These are phyloP conservation scores for Cercospora canescens DNA, from an alignment of 2,329 filamentous ascomycete species.

Conservation along the genomic window DNA sequence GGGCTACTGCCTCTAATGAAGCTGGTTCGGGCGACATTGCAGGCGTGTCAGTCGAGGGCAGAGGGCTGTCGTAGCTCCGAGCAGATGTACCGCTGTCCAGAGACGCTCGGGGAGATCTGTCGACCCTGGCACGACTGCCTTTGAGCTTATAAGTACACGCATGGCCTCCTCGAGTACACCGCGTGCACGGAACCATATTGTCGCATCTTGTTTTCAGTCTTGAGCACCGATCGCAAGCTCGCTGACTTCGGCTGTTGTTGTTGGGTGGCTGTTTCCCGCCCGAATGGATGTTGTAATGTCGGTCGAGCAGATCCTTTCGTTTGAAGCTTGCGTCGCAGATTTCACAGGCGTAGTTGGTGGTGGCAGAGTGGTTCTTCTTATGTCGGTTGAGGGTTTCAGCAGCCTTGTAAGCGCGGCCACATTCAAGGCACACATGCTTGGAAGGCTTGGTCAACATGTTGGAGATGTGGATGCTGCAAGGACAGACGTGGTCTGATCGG, in stretches of 20 bases:
- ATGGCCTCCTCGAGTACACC: slow-evolving; percentile 20
- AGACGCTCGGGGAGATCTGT: slow-evolving; percentile 15
- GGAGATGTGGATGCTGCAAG: background rate
- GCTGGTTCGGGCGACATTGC: background rate
- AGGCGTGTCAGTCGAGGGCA: background rate
- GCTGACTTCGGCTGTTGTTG: slow-evolving; percentile 13
- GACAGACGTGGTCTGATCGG: background rate
- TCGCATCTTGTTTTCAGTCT: slow-evolving; percentile 26
- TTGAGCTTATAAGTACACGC: slow-evolving; percentile 18
- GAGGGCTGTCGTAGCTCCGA: slow-evolving; percentile 6
- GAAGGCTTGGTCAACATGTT: slow-evolving; percentile 16
- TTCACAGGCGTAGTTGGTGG: slow-evolving; percentile 20
- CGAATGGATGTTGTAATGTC: slow-evolving; percentile 23
- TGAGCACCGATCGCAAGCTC: slow-evolving; percentile 25
- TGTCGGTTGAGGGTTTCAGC: slow-evolving; percentile 25
- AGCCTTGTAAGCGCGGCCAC: slow-evolving; percentile 24
- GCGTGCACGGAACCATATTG: slow-evolving; percentile 19
- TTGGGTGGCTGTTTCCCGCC: slow-evolving; percentile 9
- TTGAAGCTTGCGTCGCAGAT: slow-evolving; percentile 25
- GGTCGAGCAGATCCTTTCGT: slow-evolving; percentile 25
- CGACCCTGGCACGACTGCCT: slow-evolving; percentile 18
- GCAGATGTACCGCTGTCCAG: slow-evolving; percentile 2
- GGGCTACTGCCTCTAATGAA: background rate
- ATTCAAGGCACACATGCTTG: slow-evolving; percentile 19
- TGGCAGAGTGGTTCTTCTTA: slow-evolving; percentile 21